Percentiles rank a stretch among this genome's conserved stretches.
phyloP scores from a whole-genome alignment of 768 basidiomycete genomes.

The Russula earlei region DNA sequence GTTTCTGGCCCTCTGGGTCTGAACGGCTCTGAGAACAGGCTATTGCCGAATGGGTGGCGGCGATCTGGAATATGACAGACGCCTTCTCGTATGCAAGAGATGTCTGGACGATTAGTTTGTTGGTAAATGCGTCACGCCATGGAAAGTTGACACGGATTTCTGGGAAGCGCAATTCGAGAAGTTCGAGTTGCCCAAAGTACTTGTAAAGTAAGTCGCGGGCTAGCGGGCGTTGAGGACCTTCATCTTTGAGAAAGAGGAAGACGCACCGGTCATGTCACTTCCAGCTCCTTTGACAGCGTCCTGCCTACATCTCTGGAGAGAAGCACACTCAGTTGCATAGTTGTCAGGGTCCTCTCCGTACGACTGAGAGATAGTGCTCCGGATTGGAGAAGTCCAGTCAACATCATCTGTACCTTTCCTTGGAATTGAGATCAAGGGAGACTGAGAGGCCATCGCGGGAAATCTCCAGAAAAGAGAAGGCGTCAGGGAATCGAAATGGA shows the following conservation, averaged over 20 bases:
- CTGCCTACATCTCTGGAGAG: slow-evolving; percentile 84
- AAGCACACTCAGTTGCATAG: slow-evolving; percentile 75
- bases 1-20: slow-evolving; percentile 35
- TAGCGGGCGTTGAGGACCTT: slow-evolving; percentile 22
- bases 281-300: slow-evolving; percentile 96
- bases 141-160: slow-evolving; percentile 95
- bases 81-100: slow-evolving; percentile 99
- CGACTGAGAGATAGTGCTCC: slow-evolving; percentile 76
- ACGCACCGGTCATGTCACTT: slow-evolving; percentile 84
- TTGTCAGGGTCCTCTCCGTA: slow-evolving; percentile 91
- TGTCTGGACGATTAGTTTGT: slow-evolving; percentile 87
- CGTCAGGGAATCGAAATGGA: background rate
- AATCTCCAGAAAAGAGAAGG: background rate
- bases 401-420: slow-evolving; percentile 94
- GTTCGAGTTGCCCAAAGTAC: slow-evolving; percentile 97
- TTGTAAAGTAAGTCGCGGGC: slow-evolving; percentile 95
- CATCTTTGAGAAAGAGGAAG: background rate
- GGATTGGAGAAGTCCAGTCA: slow-evolving; percentile 89
- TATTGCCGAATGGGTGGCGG: slow-evolving; percentile 86
- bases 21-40: slow-evolving; percentile 73
- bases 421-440: slow-evolving; percentile 86
- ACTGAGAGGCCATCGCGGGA: slow-evolving; percentile 57
- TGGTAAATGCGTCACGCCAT: slow-evolving; percentile 95
- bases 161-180: slow-evolving; percentile 92
- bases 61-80: slow-evolving; percentile 93